Evolutionary conservation across 225 moss, liverwort and hornwort species (phyloP).

Genomic region (Neckera pumila): DNA sequence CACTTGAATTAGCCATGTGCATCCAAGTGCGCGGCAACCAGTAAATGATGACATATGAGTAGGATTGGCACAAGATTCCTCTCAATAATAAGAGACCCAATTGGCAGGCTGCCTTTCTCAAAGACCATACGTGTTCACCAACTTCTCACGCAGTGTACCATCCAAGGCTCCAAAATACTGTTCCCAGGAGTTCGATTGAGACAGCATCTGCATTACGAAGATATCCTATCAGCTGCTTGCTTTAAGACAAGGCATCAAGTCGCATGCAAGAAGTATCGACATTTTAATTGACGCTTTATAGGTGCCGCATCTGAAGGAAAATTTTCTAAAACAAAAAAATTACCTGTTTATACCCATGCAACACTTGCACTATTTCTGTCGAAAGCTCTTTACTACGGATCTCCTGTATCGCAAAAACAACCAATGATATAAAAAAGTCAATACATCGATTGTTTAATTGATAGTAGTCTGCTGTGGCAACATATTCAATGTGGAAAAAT

Average conservation of each 20-base stretch:
- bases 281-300: not conserved
- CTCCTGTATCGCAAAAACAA: constrained; percentile 38
- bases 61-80: constrained; percentile 22
- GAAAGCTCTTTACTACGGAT: constrained; percentile 84
- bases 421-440: not conserved
- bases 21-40: constrained; percentile 35
- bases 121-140: constrained; percentile 77
- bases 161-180: constrained; percentile 85
- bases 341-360: constrained; percentile 97
- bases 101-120: constrained; percentile 32
- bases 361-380: constrained; percentile 78
- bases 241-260: not conserved
- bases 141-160: constrained; percentile 77
- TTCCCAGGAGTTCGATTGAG: constrained; percentile 68
- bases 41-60: constrained; percentile 24
- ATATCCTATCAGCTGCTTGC: not conserved
- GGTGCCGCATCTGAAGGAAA: not conserved
- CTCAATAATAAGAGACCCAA: not conserved
- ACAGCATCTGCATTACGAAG: constrained; percentile 57
- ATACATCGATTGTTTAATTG: not conserved
- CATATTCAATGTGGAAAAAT: not conserved
- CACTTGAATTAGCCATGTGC: constrained; percentile 39
- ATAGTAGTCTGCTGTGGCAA: not conserved
- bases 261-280: not conserved
- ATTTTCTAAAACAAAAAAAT: not conserved